Evolutionary conservation across 179 eudicot genomes (phyloP).

Genomic region (Gypsophila paniculata): DNA sequence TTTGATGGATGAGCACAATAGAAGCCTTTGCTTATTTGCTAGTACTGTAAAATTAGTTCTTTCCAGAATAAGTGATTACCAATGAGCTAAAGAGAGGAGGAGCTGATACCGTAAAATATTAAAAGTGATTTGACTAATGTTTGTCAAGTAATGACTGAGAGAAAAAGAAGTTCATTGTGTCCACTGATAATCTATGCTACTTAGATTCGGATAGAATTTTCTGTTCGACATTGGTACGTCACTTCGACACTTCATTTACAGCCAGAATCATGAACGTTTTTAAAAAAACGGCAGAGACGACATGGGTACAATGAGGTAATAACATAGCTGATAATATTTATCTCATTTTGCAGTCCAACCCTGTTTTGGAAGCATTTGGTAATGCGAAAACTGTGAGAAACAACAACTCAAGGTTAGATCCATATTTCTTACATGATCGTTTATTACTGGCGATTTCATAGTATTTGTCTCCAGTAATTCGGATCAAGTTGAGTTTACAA

Average conservation of each 20-base stretch:
- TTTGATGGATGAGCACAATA: background rate
- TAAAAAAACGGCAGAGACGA: too few species aligned
- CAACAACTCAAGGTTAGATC: constrained; percentile 78
- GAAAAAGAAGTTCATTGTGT: background rate
- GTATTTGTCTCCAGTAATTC: background rate
- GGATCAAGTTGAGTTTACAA: constrained; percentile 1
- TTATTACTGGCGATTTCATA: background rate
- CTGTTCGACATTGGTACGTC: too few species aligned
- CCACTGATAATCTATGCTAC: constrained; percentile 9
- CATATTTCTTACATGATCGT: background rate
- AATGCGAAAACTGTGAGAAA: constrained; percentile 96
- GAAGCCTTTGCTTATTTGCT: background rate
- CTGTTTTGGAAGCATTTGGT: constrained; percentile 97
- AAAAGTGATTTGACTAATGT: background rate
- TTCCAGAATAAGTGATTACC: background rate
- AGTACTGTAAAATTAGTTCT: background rate
- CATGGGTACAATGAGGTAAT: too few species aligned
- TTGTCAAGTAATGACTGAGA: background rate
- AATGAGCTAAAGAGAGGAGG: too few species aligned
- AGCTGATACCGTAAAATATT: background rate
- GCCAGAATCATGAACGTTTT: too few species aligned
- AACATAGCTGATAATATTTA: background rate
- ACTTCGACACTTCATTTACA: too few species aligned
- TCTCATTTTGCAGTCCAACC: constrained; percentile 65
- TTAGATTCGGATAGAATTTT: too few species aligned